These are phyloP conservation scores for Aspergillus olivimuriae DNA, from an alignment of 495 filamentous ascomycete genomes.

Conservation along the genomic window DNA sequence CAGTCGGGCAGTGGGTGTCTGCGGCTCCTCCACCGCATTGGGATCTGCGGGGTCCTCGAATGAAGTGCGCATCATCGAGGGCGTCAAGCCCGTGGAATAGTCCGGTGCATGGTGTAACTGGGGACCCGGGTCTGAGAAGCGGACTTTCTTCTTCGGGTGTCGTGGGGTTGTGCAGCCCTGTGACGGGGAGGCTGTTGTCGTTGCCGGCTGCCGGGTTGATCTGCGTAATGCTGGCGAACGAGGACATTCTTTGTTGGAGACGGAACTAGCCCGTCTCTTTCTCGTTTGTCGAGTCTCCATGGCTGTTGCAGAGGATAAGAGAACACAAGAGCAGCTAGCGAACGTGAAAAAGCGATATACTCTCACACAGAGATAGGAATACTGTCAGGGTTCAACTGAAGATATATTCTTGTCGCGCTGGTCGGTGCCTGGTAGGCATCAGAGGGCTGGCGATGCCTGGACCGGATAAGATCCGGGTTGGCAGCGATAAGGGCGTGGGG, in stretches of 20 bases:
- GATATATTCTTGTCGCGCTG: too few species aligned
- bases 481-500: too few species aligned
- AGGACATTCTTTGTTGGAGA: constrained; percentile 11
- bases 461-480: too few species aligned
- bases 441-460: too few species aligned
- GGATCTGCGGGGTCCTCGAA: constrained; percentile 21
- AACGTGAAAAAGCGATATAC: background rate
- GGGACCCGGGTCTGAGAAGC: constrained; percentile 67
- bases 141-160: constrained; percentile 54
- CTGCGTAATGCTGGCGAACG: constrained; percentile 15
- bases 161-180: constrained; percentile 25
- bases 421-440: too few species aligned
- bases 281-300: constrained; percentile 29
- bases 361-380: background rate
- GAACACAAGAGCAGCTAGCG: too few species aligned
- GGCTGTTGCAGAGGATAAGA: background rate
- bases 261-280: constrained; percentile 26
- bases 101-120: constrained; percentile 20
- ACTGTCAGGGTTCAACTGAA: too few species aligned
- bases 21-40: constrained; percentile 14
- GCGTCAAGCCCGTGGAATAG: constrained; percentile 61
- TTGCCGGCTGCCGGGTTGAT: constrained; percentile 1
- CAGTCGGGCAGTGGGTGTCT: constrained; percentile 39
- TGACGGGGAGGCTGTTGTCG: background rate
- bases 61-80: constrained; percentile 54